Percentiles rank a stretch among this genome's conserved stretches.
Evolutionary conservation across 169 alveolate genomes (phyloP).

Genomic region (Cryptosporidium tyzzeri): DNA sequence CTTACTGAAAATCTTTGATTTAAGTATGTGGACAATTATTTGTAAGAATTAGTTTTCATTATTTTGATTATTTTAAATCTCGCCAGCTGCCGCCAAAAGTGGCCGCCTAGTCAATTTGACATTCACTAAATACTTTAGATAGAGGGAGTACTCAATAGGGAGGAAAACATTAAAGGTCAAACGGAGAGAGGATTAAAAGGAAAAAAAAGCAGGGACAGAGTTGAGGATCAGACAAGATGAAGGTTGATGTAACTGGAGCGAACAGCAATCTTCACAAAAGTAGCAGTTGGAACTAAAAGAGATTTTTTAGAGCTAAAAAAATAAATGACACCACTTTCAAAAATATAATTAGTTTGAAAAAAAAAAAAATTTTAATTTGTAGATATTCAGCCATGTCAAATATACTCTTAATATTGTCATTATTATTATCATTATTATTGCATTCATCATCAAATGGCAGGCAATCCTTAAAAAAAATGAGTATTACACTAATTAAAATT

Average conservation of each 20-base stretch:
- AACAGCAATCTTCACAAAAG: no score
- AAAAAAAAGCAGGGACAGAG: neutral
- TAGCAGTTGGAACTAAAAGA: neutral
- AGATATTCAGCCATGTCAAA: conserved; percentile 23
- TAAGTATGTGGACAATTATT: neutral
- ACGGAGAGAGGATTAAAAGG: neutral
- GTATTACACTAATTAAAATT: conserved; percentile 19
- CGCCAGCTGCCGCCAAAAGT: neutral
- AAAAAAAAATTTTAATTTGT: conserved; percentile 13
- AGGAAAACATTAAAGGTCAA: no score
- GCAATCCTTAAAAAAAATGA: conserved; percentile 24
- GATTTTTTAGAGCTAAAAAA: neutral
- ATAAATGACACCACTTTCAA: neutral
- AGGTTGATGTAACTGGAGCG: no score
- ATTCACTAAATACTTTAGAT: no score
- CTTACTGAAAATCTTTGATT: neutral
- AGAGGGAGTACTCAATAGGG: neutral
- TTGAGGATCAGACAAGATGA: neutral
- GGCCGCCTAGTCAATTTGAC: neutral
- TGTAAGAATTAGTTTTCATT: neutral
- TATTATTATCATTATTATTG: neutral
- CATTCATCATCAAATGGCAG: neutral
- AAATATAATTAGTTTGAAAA: conserved; percentile 25
- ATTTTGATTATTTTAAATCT: neutral
- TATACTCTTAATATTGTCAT: neutral